These are phyloP conservation scores for Corinectria fuckeliana DNA, from an alignment of 2,329 filamentous ascomycete species.

Conservation along the genomic window DNA sequence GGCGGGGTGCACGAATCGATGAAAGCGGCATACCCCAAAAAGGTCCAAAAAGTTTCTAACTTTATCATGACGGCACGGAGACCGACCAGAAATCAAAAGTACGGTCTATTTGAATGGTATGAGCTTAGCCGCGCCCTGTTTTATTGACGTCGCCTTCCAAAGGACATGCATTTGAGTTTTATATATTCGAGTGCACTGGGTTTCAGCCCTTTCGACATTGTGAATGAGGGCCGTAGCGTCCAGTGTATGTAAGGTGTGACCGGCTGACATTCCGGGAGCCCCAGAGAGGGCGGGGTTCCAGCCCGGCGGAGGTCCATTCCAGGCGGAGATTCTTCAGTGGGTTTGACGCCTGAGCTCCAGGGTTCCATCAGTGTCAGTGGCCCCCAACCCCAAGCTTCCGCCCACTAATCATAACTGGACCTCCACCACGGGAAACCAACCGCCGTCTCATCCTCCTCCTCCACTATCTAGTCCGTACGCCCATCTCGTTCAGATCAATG, in stretches of 20 bases:
- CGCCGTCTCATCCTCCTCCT: slow-evolving; percentile 30
- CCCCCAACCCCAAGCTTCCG: background rate
- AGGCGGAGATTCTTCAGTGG: background rate
- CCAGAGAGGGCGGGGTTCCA: too few species aligned
- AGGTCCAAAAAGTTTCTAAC: too few species aligned
- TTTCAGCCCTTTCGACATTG: background rate
- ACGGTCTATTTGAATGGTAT: too few species aligned
- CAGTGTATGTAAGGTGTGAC: too few species aligned
- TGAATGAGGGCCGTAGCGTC: background rate
- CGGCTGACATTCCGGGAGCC: too few species aligned
- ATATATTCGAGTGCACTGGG: background rate
- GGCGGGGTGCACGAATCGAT: background rate
- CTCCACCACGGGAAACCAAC: slow-evolving; percentile 31
- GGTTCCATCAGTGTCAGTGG: background rate
- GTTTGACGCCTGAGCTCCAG: background rate
- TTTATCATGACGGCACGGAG: too few species aligned
- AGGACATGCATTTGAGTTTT: too few species aligned
- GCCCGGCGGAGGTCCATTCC: background rate
- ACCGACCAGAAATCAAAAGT: too few species aligned
- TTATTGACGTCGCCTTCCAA: background rate
- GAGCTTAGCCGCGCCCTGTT: background rate
- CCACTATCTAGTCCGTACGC: slow-evolving; percentile 23
- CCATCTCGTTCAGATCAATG: slow-evolving; percentile 32
- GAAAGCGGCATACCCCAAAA: background rate
- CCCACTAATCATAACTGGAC: slow-evolving; percentile 17